Percentiles rank a stretch among this genome's conserved stretches.
phyloP scores from a whole-genome alignment of 306 rosid species.

The Corylus avellana region DNA sequence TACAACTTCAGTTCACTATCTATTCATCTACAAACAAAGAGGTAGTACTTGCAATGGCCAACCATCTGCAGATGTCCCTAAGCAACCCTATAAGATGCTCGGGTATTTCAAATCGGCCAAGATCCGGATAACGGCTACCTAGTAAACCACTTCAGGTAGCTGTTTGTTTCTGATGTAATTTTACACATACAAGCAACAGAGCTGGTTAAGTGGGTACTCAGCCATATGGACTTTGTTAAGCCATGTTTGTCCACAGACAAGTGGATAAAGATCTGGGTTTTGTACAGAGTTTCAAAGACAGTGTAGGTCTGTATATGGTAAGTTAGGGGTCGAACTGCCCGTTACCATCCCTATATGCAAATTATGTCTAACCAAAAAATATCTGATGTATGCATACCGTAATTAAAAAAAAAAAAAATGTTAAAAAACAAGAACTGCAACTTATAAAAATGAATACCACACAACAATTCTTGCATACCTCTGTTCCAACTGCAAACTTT shows the following conservation, averaged over 20 bases:
- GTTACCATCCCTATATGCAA: background rate
- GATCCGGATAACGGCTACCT: background rate
- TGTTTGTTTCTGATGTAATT: background rate
- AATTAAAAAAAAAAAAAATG: background rate
- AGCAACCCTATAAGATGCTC: background rate
- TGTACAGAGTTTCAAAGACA: conserved; percentile 10
- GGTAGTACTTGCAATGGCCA: background rate
- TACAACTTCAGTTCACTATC: conserved; percentile 14
- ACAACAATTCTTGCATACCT: conserved; percentile 50
- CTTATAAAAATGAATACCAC: background rate
- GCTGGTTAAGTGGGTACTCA: background rate
- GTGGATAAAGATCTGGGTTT: background rate
- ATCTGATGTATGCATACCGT: background rate
- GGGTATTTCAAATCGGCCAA: background rate
- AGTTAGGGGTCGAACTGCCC: background rate
- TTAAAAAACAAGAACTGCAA: background rate
- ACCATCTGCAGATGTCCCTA: background rate
- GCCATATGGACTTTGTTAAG: background rate
- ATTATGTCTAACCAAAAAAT: background rate
- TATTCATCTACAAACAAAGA: background rate
- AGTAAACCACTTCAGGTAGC: background rate
- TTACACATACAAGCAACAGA: background rate
- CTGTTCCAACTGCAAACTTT: conserved; percentile 94
- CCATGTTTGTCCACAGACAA: background rate
- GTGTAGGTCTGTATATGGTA: background rate